Evolutionary conservation across 108 stramenopile genomes (phyloP).

Genomic region (Cyclotella atomus): DNA sequence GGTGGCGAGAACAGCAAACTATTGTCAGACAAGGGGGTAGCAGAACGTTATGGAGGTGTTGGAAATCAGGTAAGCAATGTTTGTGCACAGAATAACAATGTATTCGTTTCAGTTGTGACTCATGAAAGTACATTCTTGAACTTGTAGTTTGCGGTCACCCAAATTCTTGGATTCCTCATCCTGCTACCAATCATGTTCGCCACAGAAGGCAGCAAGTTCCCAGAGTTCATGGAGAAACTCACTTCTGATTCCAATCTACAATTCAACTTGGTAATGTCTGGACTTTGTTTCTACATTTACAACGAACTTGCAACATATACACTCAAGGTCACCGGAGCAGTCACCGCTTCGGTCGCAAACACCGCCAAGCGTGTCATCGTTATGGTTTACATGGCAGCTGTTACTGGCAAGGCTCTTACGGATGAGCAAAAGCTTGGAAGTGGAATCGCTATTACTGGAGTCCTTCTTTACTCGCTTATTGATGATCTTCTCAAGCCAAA

Average conservation of each 20-base stretch:
- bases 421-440: slow-evolving; percentile 60
- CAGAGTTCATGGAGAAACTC: slow-evolving; percentile 47
- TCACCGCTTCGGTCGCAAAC: slow-evolving; percentile 64
- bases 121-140: too few species aligned
- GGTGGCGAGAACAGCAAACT: slow-evolving; percentile 61
- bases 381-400: slow-evolving; percentile 64
- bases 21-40: slow-evolving; percentile 52
- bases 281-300: slow-evolving; percentile 63
- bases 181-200: slow-evolving; percentile 59
- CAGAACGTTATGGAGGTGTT: slow-evolving; percentile 58
- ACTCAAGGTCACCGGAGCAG: slow-evolving; percentile 56
- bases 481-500: slow-evolving; percentile 58
- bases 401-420: slow-evolving; percentile 57
- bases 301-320: slow-evolving; percentile 69
- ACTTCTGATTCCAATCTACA: slow-evolving; percentile 51
- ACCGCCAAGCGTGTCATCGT: slow-evolving; percentile 66
- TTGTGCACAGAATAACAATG: background rate
- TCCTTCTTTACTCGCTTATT: slow-evolving; percentile 59
- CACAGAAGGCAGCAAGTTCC: slow-evolving; percentile 52
- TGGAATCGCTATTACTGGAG: slow-evolving; percentile 55
- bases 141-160: slow-evolving; percentile 66
- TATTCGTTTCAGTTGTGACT: too few species aligned
- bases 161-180: slow-evolving; percentile 57
- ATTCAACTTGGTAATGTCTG: slow-evolving; percentile 61
- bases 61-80: slow-evolving; percentile 65